These are phyloP conservation scores for Crithidia acanthocephali DNA, from an alignment of 208 protist species.

Conservation along the genomic window DNA sequence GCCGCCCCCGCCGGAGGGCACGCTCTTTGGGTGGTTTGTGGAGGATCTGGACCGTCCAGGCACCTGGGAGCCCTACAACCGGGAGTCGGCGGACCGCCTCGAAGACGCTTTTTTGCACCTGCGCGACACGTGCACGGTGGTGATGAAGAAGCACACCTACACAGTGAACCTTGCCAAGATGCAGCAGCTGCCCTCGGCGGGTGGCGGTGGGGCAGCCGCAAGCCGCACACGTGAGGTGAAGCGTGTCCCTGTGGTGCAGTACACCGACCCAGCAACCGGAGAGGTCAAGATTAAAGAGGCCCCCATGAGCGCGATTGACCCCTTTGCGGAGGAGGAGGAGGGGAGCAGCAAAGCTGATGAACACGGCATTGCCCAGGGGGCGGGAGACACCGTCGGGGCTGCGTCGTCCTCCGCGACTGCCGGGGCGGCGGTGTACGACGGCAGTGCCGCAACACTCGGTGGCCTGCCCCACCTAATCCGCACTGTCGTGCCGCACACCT, in stretches of 20 bases:
- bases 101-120: constrained; percentile 57
- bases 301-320: constrained; percentile 33
- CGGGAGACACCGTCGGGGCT: constrained; percentile 4
- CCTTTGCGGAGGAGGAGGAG: constrained; percentile 43
- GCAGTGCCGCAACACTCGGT: neutral
- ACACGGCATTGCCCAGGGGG: constrained; percentile 17
- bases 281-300: constrained; percentile 31
- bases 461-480: constrained; percentile 32
- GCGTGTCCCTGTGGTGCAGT: constrained; percentile 45
- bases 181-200: constrained; percentile 42
- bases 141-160: constrained; percentile 64
- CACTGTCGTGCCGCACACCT: constrained; percentile 37
- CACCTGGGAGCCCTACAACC: constrained; percentile 64
- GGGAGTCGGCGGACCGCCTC: constrained; percentile 53
- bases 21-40: constrained; percentile 69
- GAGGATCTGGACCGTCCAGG: constrained; percentile 59
- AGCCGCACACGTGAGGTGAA: constrained; percentile 51
- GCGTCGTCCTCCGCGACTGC: neutral
- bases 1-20: constrained; percentile 17
- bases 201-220: neutral
- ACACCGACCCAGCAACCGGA: constrained; percentile 35
- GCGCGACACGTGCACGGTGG: constrained; percentile 45
- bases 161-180: constrained; percentile 64
- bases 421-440: constrained; percentile 2
- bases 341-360: neutral